phyloP scores from a whole-genome alignment of 2,329 filamentous ascomycete genomes.

The Helminthosporium solani region DNA sequence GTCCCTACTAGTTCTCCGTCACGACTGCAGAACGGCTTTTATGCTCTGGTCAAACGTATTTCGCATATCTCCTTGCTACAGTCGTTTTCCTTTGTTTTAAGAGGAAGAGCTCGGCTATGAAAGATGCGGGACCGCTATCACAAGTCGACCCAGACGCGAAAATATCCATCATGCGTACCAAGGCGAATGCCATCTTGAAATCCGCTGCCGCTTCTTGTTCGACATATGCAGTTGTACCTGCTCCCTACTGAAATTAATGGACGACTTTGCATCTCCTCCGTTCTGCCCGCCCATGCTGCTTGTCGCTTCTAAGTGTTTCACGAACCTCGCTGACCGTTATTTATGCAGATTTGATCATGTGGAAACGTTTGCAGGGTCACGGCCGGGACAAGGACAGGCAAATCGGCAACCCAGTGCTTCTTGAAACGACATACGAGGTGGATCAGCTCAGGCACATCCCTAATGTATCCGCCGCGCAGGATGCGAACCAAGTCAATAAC shows the following conservation, averaged over 20 bases:
- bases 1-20: too few relatives aligned
- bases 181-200: neutral
- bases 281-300: neutral
- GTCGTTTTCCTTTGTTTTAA: too few relatives aligned
- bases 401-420: constrained; percentile 49
- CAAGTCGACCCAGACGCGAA: too few relatives aligned
- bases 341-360: constrained; percentile 48
- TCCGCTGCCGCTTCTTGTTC: neutral
- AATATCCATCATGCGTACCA: too few relatives aligned
- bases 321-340: neutral
- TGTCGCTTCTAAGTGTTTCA: neutral
- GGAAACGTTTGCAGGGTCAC: constrained; percentile 54
- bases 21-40: too few relatives aligned
- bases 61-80: too few relatives aligned
- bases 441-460: constrained; percentile 44
- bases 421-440: constrained; percentile 50
- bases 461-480: constrained; percentile 31
- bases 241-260: constrained; percentile 6
- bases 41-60: too few relatives aligned
- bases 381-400: constrained; percentile 46
- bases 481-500: constrained; percentile 29
- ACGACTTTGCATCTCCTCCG: neutral
- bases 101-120: too few relatives aligned
- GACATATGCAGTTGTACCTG: neutral
- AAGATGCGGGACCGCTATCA: too few relatives aligned